Evolutionary conservation across 2,329 filamentous ascomycete species (phyloP).

Genomic region (Diaporthe humulicola): DNA sequence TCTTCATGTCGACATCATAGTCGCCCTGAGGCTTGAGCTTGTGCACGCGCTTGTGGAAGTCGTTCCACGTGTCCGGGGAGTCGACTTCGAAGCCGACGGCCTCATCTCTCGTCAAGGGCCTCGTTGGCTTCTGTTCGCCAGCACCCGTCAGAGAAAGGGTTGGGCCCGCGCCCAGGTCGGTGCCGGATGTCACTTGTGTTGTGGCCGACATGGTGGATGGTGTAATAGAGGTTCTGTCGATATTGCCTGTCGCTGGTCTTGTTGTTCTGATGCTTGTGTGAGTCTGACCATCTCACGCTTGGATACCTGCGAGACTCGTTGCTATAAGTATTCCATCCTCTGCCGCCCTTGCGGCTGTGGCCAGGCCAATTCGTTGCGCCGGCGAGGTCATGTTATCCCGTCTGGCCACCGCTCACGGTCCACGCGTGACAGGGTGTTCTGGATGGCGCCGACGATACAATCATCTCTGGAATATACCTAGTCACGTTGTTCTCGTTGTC

Average conservation of each 20-base stretch:
- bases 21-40: slow-evolving; percentile 88
- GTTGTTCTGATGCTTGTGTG: background rate
- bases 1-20: slow-evolving; percentile 89
- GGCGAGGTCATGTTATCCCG: slow-evolving; percentile 27
- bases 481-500: slow-evolving; percentile 15
- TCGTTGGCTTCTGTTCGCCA: slow-evolving; percentile 11
- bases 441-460: slow-evolving; percentile 17
- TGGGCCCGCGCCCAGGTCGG: background rate
- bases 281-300: background rate
- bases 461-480: background rate
- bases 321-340: slow-evolving; percentile 11
- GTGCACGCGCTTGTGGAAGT: slow-evolving; percentile 81
- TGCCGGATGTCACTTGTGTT: slow-evolving; percentile 17
- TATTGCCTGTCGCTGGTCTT: background rate
- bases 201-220: slow-evolving; percentile 13
- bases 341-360: background rate
- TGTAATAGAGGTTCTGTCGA: background rate
- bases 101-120: slow-evolving; percentile 31
- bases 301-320: background rate
- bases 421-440: slow-evolving; percentile 20
- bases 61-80: slow-evolving; percentile 65
- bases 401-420: slow-evolving; percentile 12
- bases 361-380: slow-evolving; percentile 13
- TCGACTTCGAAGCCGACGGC: slow-evolving; percentile 68
- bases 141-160: slow-evolving; percentile 22